A percentile compares a stretch with the other conserved stretches of the same genome.
Conservation (phyloP, 495 filamentous ascomycete species). For the Terfezia claveryi region DNA sequence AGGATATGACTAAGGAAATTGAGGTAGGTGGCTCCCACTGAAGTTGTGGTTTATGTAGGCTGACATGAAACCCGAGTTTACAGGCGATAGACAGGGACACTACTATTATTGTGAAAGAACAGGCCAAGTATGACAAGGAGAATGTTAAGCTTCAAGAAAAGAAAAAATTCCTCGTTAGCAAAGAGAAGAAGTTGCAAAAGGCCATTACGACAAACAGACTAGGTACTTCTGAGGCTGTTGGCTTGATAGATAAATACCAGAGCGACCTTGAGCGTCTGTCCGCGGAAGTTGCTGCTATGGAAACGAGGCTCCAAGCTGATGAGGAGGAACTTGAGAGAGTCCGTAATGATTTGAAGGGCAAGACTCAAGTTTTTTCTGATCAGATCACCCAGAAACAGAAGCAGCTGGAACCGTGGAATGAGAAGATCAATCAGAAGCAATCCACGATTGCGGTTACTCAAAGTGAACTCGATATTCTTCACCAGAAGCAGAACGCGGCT, state of each 20-base stretch:
- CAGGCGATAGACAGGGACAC: conserved; percentile 63
- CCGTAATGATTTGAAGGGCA: conserved; percentile 58
- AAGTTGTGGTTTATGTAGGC: not conserved
- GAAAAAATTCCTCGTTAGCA: conserved; percentile 69
- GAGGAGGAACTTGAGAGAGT: conserved; percentile 63
- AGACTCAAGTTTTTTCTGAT: conserved; percentile 83
- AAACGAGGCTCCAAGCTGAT: conserved; percentile 49
- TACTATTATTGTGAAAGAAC: conserved; percentile 63
- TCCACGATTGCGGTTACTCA: conserved; percentile 84
- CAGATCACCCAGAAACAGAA: conserved; percentile 84
- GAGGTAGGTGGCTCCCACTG: conserved; percentile 5
- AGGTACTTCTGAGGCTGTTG: conserved; percentile 49
- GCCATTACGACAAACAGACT: conserved; percentile 46
- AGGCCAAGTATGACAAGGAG: conserved; percentile 84
- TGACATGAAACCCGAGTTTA: conserved; percentile 18
- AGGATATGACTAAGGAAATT: conserved; percentile 48
- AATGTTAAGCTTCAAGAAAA: conserved; percentile 95
- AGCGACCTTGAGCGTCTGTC: conserved; percentile 57
- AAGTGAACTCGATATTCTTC: conserved; percentile 76
- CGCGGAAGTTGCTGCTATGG: conserved; percentile 46
- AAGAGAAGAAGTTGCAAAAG: conserved; percentile 91
- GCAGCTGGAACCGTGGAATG: conserved; percentile 86
- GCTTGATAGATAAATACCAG: conserved; percentile 51
- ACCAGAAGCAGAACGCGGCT: conserved; percentile 69
- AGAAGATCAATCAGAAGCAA: conserved; percentile 86